Base-by-base conservation (phyloP, 805 yeast species). In the Yamadazyma sp. region DNA sequence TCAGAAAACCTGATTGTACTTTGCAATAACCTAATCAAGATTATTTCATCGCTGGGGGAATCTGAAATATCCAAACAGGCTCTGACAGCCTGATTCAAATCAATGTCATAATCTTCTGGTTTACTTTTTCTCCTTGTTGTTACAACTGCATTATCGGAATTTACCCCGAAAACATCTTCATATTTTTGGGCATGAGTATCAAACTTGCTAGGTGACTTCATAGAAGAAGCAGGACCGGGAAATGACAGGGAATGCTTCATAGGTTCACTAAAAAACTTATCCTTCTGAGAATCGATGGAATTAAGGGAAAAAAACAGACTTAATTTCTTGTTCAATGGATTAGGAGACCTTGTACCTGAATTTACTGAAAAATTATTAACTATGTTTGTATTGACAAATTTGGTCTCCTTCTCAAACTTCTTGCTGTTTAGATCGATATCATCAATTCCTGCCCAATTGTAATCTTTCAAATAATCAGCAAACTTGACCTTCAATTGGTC, bases 21-120 rank as follows among this genome's bases (percentile, higher is more conserved):
- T 33, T 60, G 60, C 1, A 72, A 49, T 12, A 75, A 42, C 27
- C 58, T 66, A 14, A 53, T 45, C 3, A 65, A 48, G 31, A 73
- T 70, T 1, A 62, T 47, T 3, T 56, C 57, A 27, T 56, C 52
- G 31, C 63, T 61, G 10, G 65, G 60, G 5, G 73, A 62, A 42
- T 71, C 76, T 2, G 76, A 65, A n/a, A 74, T 70, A 10, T 65
- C 62, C n/a, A 73, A 53, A 43, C 77, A 71, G 2, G 75, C 65
- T 33, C 59, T 58, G 34, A 74, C 53, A 0, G 73, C 73, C n/a
- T 47, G 47, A 28, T 58, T 59, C 29, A 60, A 42, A 30, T 54
- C 45, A 38, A 25, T 15, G 25, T 24, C 30, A 24, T 14, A 11
- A 23, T 25, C 27, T 11, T 6, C 18, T 11, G 6, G 9, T n/a